Conservation (phyloP, 129 eudicot genomes). For the Pseudognaphalium luteoalbum region DNA sequence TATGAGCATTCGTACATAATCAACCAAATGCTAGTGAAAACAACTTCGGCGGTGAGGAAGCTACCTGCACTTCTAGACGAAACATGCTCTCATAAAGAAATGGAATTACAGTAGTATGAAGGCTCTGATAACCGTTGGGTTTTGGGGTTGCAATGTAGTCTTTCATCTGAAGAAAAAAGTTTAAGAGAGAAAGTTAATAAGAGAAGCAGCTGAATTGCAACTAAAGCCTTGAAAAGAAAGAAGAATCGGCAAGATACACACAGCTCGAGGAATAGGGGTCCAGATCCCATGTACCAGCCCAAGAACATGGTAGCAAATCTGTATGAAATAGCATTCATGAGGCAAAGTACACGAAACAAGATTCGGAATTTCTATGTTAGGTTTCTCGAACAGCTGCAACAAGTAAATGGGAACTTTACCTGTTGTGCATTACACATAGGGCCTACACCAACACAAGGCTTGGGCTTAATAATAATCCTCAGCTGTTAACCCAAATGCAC, state of each 20-base stretch:
- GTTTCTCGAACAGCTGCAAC: constrained; percentile 10
- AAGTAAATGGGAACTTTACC: constrained; percentile 39
- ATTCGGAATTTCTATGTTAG: background rate
- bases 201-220: constrained; percentile 12
- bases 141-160: constrained; percentile 98
- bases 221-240: background rate
- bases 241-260: constrained; percentile 40
- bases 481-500: constrained; percentile 35
- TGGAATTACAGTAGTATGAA: constrained; percentile 94
- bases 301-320: constrained; percentile 58
- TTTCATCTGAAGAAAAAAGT: constrained; percentile 69
- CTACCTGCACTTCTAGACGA: constrained; percentile 95
- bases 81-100: constrained; percentile 98
- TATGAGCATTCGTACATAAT: constrained; percentile 9
- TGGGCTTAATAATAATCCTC: constrained; percentile 43
- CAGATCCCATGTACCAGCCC: constrained; percentile 56
- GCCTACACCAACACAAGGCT: constrained; percentile 45
- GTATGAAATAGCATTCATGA: constrained; percentile 27
- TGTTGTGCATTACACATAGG: constrained; percentile 44
- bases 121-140: constrained; percentile 97
- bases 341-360: constrained; percentile 9
- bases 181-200: background rate
- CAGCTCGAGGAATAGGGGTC: constrained; percentile 95
- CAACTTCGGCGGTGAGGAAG: background rate
- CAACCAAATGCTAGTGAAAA: constrained; percentile 7